Base-by-base conservation (phyloP, 305 asterid species). In the Fraxinus sp. region DNA sequence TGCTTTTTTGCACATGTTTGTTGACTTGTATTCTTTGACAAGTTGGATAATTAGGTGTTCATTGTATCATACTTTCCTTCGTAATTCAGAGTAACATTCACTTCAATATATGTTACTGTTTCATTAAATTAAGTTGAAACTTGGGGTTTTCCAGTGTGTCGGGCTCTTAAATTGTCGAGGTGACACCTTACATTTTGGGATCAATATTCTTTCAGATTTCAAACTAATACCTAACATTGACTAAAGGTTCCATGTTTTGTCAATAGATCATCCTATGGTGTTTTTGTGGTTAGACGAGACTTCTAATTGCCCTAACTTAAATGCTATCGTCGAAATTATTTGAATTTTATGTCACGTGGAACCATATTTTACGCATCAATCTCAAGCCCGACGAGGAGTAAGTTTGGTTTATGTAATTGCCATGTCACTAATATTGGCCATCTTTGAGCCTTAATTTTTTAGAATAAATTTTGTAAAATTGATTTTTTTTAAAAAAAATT, bases 151-250 rank as follows among this genome's bases (percentile, higher is more conserved):
- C 3, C 16, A 16, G 22, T 36, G 28, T 78, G 6, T 72, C 4
- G 0, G 75, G 26, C 14, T 20, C 71, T 62, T 8, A 62, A 62
- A 62, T 62, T 9, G 26, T 22, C 32, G 10, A 22, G 72, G 72
- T 62, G 4, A 62, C 75, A 30, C n/a, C 20, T n/a, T 75, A 4
- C 43, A 43, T 85, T 10, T 4, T 66, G 6, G 72, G 66, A 37
- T 43, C 33, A 46, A 35, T 82, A 80, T 82, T 83, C 81, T 80
- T 81, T 24, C 30, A 36, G 24, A 43, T 77, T 84, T 84, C 84
- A 87, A 87, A 84, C 79, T 14, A 79, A 16, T 55, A 84, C 86
- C 87, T 84, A 87, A 82, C 84, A 76, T 84, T 87, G 89, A 87
- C 84, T 68, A 1, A 84, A 75, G 80, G 24, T 86, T 75, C 36